phyloP scores from a whole-genome alignment of 805 yeast species.

The Torulaspora maleeae region DNA sequence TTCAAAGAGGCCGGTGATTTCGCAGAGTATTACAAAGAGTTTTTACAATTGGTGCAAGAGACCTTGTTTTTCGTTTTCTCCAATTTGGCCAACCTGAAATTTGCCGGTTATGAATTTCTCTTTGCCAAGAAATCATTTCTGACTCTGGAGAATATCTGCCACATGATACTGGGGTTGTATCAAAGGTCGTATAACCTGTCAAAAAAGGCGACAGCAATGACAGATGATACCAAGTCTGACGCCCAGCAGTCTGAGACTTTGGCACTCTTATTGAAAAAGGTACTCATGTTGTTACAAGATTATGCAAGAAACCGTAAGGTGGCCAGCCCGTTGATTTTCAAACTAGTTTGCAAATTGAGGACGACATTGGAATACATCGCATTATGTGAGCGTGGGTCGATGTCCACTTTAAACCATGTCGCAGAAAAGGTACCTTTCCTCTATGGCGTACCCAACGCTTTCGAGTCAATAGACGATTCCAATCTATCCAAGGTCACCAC shows the following conservation, averaged over 20 bases:
- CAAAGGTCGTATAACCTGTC: conserved; percentile 17
- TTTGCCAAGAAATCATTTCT: conserved; percentile 29
- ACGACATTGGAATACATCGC: conserved; percentile 19
- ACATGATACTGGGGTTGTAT: conserved; percentile 26
- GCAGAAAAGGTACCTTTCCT: not conserved
- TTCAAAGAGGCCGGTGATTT: conserved; percentile 19
- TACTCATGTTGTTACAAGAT: conserved; percentile 29
- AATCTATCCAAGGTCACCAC: conserved; percentile 15
- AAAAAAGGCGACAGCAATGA: not conserved
- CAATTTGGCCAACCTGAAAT: conserved; percentile 29
- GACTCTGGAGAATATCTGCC: conserved; percentile 22
- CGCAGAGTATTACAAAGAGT: conserved; percentile 20
- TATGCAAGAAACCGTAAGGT: conserved; percentile 31
- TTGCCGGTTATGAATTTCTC: conserved; percentile 32
- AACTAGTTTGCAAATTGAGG: conserved; percentile 17
- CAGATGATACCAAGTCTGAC: conserved; percentile 9
- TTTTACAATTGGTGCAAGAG: conserved; percentile 27
- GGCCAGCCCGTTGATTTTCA: conserved; percentile 17
- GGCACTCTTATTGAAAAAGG: conserved; percentile 22
- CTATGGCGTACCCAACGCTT: conserved; percentile 14
- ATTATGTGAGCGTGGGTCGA: conserved; percentile 6
- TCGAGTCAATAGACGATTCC: conserved; percentile 17
- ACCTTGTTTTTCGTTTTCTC: conserved; percentile 32
- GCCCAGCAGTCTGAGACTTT: conserved; percentile 19
- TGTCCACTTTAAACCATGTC: conserved; percentile 11